Base-by-base conservation (phyloP, 192 early-diverging fungal genomes). In the Coemansia sp. region DNA sequence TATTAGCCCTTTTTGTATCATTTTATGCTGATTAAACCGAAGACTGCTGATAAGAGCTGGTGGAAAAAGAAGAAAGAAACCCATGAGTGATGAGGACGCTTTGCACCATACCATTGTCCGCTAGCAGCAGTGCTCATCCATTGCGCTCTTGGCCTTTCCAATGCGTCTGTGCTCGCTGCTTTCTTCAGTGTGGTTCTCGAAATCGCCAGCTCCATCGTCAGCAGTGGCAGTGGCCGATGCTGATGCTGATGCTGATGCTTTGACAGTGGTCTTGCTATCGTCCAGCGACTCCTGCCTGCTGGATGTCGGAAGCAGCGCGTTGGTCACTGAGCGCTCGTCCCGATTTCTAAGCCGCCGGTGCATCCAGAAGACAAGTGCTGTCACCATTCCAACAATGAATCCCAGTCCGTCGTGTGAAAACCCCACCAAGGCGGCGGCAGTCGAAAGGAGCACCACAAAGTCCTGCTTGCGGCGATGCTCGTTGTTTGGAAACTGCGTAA, bases 351-450 rank as follows among this genome's bases (percentile, higher is more conserved):
- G 17, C 11, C 12, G 50, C 62, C 74, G 68, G 60, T 71, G 79
- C 44, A 70, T 19, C 72, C 75, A 80, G 49, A 90, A 86, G 16
- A 85, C 50, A 63, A 84, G 64, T 13, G 68, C 73, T 0, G 80
- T 85, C n/a, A 76, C 72, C 71, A 89, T 65, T 13, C 93, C 93
- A 8, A 86, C 75, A 58, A 92, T 55, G 76, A 93, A 93, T 7
- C 92, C 92, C 46, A 93, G 85, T 37, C 92, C 94, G 68, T 93
- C 94, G 64, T 95, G 91, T 63, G 83, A 82, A 75, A 91, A 95
- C 6, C 88, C 89, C 7, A 92, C 87, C 64, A 92, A 74, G 40
- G 85, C 76, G 7, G 88, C 87, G 0, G 88, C 87, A 1, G 92
- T 95, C 8, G 87, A 68, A 22, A 93, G 71, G 85, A 93, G 87